Evolutionary conservation across 2,329 filamentous ascomycete species (phyloP).

Genomic region (Cladosporium sp.): DNA sequence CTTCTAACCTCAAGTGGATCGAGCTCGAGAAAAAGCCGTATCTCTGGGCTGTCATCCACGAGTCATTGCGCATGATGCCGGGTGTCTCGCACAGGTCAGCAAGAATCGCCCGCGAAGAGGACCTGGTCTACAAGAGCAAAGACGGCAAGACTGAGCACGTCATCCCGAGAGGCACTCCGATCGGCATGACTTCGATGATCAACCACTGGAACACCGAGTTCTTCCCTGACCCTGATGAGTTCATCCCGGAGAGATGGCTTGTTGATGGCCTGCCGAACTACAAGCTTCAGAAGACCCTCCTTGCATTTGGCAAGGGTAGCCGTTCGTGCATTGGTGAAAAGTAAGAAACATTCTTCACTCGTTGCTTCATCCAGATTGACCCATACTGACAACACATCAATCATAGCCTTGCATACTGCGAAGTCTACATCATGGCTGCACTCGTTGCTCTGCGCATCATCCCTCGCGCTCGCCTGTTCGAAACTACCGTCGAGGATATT

Average conservation of each 20-base stretch:
- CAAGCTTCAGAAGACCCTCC: conserved; percentile 35
- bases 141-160: conserved; percentile 15
- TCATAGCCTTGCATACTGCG: conserved; percentile 33
- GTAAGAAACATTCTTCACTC: conserved; percentile 5
- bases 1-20: conserved; percentile 17
- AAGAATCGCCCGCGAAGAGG: conserved; percentile 19
- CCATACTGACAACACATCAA: background rate
- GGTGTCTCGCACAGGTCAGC: conserved; percentile 17
- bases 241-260: conserved; percentile 44
- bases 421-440: conserved; percentile 28
- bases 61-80: conserved; percentile 43
- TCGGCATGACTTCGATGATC: conserved; percentile 36
- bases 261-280: conserved; percentile 19
- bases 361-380: background rate
- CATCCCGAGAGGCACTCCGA: conserved; percentile 30
- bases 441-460: conserved; percentile 16
- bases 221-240: conserved; percentile 40
- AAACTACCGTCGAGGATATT: conserved; percentile 15
- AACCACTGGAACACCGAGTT: conserved; percentile 33
- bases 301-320: conserved; percentile 41
- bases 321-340: conserved; percentile 38
- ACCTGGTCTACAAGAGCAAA: conserved; percentile 14
- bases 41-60: conserved; percentile 49
- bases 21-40: conserved; percentile 40
- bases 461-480: conserved; percentile 11